Percentiles rank a stretch among this genome's conserved stretches.
phyloP scores from a whole-genome alignment of 306 rosid genomes.

The Spatholobus suberectus region DNA sequence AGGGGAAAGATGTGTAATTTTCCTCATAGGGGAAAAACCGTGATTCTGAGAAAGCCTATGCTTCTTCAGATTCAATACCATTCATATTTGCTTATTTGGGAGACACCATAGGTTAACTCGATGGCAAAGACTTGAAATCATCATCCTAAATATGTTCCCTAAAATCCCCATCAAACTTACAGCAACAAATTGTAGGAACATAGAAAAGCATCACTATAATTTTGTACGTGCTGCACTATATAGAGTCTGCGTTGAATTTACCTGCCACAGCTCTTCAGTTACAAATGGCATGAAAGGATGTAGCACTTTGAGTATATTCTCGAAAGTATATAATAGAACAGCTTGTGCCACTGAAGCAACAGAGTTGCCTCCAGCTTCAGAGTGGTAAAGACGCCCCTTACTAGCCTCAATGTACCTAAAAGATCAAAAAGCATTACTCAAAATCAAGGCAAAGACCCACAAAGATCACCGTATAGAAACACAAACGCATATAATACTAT shows the following conservation, averaged over 20 bases:
- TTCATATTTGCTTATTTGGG: neutral
- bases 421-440: conserved; percentile 11
- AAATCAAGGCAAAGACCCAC: conserved; percentile 21
- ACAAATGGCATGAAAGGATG: conserved; percentile 99
- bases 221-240: neutral
- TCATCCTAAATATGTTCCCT: neutral
- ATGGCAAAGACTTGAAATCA: neutral
- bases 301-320: conserved; percentile 80
- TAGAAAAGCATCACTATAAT: neutral
- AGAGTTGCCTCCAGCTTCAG: conserved; percentile 61
- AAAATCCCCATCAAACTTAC: conserved; percentile 5
- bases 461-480: conserved; percentile 18
- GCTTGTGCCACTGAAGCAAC: conserved; percentile 75
- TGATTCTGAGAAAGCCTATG: neutral
- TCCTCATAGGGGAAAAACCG: neutral
- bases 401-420: conserved; percentile 95
- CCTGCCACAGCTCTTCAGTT: conserved; percentile 99
- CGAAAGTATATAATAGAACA: conserved; percentile 83
- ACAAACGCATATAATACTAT: neutral
- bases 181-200: neutral
- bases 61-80: neutral
- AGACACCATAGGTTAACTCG: neutral
- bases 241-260: conserved; percentile 28
- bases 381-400: conserved; percentile 78
- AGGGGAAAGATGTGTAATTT: neutral